Evolutionary conservation across 495 filamentous ascomycete species (phyloP).

Genomic region (Penicillium soppii): DNA sequence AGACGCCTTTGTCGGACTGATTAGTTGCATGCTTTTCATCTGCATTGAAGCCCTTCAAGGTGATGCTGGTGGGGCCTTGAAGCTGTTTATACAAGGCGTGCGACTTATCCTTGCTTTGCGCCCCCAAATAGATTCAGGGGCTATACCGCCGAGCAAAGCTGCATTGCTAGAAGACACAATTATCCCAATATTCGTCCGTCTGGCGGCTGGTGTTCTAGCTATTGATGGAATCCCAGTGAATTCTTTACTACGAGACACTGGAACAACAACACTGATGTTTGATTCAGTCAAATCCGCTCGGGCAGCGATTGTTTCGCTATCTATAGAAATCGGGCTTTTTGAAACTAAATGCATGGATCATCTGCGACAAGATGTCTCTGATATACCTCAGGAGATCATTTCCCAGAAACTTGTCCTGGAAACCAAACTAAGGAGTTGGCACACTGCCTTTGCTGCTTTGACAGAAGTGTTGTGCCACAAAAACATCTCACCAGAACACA

Average conservation of each 20-base stretch:
- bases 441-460: constrained; percentile 10
- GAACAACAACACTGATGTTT: constrained; percentile 11
- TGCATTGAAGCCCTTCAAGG: constrained; percentile 57
- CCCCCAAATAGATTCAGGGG: constrained; percentile 19
- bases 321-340: constrained; percentile 22
- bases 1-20: constrained; percentile 39
- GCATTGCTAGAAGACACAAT: constrained; percentile 31
- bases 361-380: neutral
- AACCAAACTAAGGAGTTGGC: constrained; percentile 8
- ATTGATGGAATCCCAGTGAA: constrained; percentile 6
- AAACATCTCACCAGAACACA: neutral
- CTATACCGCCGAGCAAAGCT: constrained; percentile 13
- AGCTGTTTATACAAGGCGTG: constrained; percentile 37
- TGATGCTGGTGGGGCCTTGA: constrained; percentile 25
- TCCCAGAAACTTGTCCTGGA: constrained; percentile 9
- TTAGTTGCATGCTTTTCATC: constrained; percentile 58
- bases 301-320: constrained; percentile 28
- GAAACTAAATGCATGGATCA: constrained; percentile 18
- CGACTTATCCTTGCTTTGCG: constrained; percentile 31
- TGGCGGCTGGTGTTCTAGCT: constrained; percentile 23
- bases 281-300: constrained; percentile 31
- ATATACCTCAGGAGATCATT: constrained; percentile 9
- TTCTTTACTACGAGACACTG: constrained; percentile 10
- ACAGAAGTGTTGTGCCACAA: neutral
- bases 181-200: constrained; percentile 37